A percentile compares a stretch with the other conserved stretches of the same genome.
These are phyloP conservation scores for Penicillium decumbens DNA, from an alignment of 2,329 filamentous ascomycete species.

Conservation along the genomic window DNA sequence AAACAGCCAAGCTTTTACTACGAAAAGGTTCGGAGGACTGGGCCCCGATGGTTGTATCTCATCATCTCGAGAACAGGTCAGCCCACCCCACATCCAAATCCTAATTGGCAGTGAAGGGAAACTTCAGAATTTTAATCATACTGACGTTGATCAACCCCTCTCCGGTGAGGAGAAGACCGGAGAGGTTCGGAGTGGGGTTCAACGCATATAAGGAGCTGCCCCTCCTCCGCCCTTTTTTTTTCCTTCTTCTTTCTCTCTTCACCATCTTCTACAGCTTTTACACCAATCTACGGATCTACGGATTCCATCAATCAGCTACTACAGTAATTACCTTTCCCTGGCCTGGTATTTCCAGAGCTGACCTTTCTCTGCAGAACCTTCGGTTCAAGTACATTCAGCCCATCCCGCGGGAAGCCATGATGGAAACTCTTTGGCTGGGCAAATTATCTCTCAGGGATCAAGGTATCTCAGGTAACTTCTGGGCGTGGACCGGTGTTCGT, in stretches of 20 bases:
- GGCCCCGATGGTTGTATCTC: neutral
- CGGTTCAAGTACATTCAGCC: constrained; percentile 22
- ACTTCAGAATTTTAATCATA: neutral
- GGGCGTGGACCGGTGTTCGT: constrained; percentile 65
- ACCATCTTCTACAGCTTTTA: neutral
- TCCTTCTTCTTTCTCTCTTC: constrained; percentile 3
- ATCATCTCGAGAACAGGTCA: too few species aligned
- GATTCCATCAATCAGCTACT: neutral
- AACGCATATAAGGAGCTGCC: constrained; percentile 40
- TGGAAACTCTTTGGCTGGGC: constrained; percentile 39
- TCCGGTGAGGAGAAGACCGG: constrained; percentile 8
- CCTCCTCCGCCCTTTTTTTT: constrained; percentile 6
- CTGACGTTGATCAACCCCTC: constrained; percentile 2
- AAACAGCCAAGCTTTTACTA: neutral
- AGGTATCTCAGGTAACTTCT: constrained; percentile 47
- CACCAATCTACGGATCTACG: constrained; percentile 5
- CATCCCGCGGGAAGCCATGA: constrained; percentile 37
- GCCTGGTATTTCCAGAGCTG: constrained; percentile 6
- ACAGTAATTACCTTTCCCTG: constrained; percentile 19
- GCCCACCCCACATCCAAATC: neutral
- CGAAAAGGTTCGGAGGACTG: neutral
- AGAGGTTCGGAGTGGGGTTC: constrained; percentile 21
- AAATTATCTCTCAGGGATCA: constrained; percentile 40
- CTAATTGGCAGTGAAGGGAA: neutral
- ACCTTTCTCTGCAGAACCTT: constrained; percentile 14